Evolutionary conservation across 768 basidiomycete genomes (phyloP), one percentile per base, ranked within the genome.

Genomic region (Lepiota venenata): DNA sequence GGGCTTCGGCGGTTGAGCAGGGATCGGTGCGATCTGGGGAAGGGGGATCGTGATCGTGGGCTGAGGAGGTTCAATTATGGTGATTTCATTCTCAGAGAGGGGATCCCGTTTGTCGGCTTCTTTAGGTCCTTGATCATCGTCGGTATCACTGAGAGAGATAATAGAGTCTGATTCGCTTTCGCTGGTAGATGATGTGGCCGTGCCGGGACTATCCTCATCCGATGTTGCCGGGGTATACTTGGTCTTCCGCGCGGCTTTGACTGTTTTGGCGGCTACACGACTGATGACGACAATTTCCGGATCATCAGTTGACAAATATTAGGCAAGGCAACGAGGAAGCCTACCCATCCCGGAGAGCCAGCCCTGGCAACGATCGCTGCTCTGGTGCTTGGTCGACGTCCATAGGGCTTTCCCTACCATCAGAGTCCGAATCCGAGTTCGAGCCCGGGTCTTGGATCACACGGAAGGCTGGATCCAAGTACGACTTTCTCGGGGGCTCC

Each of bases 11-110:
- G 25, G 51, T 10, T 11, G 47, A 37, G 46, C 25, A 25, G 25
- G 14, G 21, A 18, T 38, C 2, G 53, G 53, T 10, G 40, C 29
- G 25, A 60, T 58, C 48, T 62, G 61, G n/a, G 61, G 61, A 8
- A 62, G 55, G 4, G 58, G 40, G 8, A 62, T 60, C 12, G 53
- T 56, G 40, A 62, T 60, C 27, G 29, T 29, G 4, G 61, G 61
- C 27, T 55, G 46, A 7, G 61, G 61, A n/a, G 57, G 45, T 44
- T 56, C 50, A 14, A 60, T 46, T 16, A 42, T 52, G 9, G 55
- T 25, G 27, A 62, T 45, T 41, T 58, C 61, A 25, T 50, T 36
- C n/a, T 55, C 54, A 10, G 47, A 44, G 10, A 58, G 47, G 16
- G 49, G 45, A 14, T 37, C 48, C 8, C 22, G 12, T 37, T 38